These are phyloP conservation scores for Aspergillus indologenus DNA, from an alignment of 495 filamentous ascomycete species.

Conservation along the genomic window DNA sequence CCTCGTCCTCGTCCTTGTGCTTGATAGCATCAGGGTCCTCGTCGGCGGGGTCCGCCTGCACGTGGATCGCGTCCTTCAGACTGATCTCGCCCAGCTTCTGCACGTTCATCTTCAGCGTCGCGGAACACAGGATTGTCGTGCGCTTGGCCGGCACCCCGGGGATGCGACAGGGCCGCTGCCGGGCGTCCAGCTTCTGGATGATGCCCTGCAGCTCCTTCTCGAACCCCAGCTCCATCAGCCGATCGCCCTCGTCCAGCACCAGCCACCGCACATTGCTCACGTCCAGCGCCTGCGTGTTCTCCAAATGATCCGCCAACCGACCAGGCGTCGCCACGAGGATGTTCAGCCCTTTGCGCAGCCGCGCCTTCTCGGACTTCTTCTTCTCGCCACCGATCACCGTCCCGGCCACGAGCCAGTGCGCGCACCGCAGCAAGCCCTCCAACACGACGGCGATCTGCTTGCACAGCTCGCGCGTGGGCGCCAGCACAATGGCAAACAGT, in stretches of 20 bases:
- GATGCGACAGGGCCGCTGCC: constrained; percentile 43
- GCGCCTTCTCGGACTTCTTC: constrained; percentile 94
- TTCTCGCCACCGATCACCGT: constrained; percentile 95
- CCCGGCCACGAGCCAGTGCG: constrained; percentile 85
- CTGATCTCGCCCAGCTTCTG: constrained; percentile 90
- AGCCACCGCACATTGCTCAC: constrained; percentile 90
- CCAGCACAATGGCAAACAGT: constrained; percentile 85
- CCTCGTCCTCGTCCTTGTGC: constrained; percentile 45
- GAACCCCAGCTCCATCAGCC: constrained; percentile 95
- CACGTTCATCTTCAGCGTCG: constrained; percentile 95
- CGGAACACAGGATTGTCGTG: constrained; percentile 90
- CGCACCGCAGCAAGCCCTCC: constrained; percentile 75
- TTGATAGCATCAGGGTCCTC: constrained; percentile 35
- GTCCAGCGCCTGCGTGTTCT: constrained; percentile 84
- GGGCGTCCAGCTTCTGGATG: constrained; percentile 64
- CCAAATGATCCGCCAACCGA: constrained; percentile 81
- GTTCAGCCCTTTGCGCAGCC: constrained; percentile 88
- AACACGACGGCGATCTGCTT: constrained; percentile 88
- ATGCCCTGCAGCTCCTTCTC: constrained; percentile 84
- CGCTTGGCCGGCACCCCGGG: constrained; percentile 67
- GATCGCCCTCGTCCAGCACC: constrained; percentile 90
- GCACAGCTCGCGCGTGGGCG: constrained; percentile 88
- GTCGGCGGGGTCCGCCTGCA: constrained; percentile 61
- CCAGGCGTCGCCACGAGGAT: constrained; percentile 94
- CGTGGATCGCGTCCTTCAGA: constrained; percentile 85